Evolutionary conservation across 352 stramenopile genomes (phyloP).

Genomic region (Paralagenidium karlingii): DNA sequence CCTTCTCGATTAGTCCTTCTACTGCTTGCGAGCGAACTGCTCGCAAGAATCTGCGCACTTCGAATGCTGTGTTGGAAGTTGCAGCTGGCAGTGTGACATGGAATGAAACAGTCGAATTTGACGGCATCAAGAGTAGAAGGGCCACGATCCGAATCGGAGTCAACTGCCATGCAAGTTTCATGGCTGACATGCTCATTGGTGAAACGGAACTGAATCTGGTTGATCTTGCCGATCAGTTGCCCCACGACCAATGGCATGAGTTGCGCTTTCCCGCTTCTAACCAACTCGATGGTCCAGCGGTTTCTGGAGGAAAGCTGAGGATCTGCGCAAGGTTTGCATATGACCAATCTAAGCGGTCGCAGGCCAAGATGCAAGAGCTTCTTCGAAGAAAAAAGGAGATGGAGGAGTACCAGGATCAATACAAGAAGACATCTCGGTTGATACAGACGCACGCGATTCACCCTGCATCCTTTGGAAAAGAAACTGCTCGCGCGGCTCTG

Average conservation of each 20-base stretch:
- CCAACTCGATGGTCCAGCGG: constrained; percentile 1
- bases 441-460: constrained; percentile 38
- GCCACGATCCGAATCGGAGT: constrained; percentile 58
- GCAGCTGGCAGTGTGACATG: constrained; percentile 17
- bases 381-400: constrained; percentile 42
- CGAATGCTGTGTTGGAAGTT: constrained; percentile 7
- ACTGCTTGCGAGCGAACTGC: constrained; percentile 51
- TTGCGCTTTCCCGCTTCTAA: no score
- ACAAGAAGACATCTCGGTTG: constrained; percentile 32
- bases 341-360: constrained; percentile 21
- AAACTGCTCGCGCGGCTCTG: constrained; percentile 29
- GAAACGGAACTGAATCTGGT: constrained; percentile 40
- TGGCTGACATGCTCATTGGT: constrained; percentile 57
- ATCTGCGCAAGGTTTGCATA: constrained; percentile 52
- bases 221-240: constrained; percentile 40
- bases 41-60: constrained; percentile 50
- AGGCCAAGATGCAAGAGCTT: constrained; percentile 23
- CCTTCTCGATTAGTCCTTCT: constrained; percentile 36
- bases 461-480: constrained; percentile 52
- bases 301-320: constrained; percentile 23
- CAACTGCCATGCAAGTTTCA: constrained; percentile 32
- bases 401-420: constrained; percentile 48
- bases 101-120: constrained; percentile 38
- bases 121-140: constrained; percentile 48
- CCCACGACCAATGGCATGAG: constrained; percentile 38